A percentile compares a stretch with the other conserved stretches of the same genome.
Conservation (phyloP, 305 asterid species). For the Fraxinus platypoda region DNA sequence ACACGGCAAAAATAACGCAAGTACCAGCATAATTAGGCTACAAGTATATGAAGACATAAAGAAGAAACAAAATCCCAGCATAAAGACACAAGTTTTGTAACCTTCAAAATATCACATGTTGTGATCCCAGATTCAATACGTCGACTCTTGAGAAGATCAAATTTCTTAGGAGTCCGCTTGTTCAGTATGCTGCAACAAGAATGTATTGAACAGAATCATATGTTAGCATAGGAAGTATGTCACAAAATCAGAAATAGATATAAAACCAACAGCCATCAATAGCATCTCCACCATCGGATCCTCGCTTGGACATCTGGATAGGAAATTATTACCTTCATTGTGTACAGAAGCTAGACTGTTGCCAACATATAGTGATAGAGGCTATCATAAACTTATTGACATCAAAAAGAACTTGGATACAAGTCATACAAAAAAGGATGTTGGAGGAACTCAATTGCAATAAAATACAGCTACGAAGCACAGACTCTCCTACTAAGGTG, state of each 20-base stretch:
- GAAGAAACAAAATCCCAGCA: slow-evolving; percentile 47
- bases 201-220: background rate
- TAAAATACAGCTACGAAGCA: background rate
- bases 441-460: background rate
- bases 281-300: background rate
- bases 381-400: background rate
- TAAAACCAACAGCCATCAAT: background rate
- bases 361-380: background rate
- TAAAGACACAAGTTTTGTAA: background rate
- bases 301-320: background rate
- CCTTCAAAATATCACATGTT: background rate
- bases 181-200: background rate
- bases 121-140: background rate
- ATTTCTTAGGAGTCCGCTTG: background rate
- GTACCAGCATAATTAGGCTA: background rate
- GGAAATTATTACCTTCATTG: background rate
- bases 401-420: background rate
- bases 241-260: background rate
- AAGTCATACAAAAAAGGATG: background rate
- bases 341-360: background rate
- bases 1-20: background rate
- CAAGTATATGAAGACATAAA: background rate
- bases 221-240: background rate
- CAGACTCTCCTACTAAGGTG: background rate
- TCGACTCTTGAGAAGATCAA: background rate